phyloP scores from a whole-genome alignment of 2,329 filamentous ascomycete species.

The Fusarium chuoi region DNA sequence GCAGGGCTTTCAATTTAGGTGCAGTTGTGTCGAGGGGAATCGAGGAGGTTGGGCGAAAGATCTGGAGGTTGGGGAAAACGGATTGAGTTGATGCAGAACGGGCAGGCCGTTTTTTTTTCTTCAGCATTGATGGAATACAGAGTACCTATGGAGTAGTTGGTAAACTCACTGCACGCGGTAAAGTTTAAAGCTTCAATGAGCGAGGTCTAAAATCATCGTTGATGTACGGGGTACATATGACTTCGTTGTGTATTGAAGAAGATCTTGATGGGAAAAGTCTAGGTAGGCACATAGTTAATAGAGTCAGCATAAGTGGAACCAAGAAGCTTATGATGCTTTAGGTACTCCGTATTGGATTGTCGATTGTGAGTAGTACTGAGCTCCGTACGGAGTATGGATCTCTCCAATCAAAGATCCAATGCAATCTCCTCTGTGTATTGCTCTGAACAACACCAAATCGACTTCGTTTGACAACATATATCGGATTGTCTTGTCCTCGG shows the following conservation, averaged over 20 bases:
- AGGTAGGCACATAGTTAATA: background rate
- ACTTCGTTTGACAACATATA: background rate
- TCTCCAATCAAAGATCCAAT: background rate
- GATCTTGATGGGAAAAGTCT: background rate
- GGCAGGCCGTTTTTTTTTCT: conserved; percentile 22
- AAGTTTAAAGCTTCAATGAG: background rate
- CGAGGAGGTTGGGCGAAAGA: conserved; percentile 25
- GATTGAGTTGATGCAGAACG: conserved; percentile 12
- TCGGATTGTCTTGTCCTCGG: background rate
- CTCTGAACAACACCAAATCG: background rate
- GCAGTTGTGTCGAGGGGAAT: conserved; percentile 17
- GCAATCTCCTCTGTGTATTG: background rate
- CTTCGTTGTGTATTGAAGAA: background rate
- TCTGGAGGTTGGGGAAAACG: conserved; percentile 30
- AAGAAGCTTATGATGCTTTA: background rate
- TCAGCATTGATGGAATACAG: background rate
- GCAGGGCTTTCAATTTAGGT: conserved; percentile 28
- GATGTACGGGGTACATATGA: background rate
- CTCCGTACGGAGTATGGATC: background rate
- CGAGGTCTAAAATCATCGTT: conserved; percentile 7
- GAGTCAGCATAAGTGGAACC: conserved; percentile 5
- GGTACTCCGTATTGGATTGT: background rate
- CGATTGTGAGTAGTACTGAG: background rate
- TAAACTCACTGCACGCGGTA: conserved; percentile 23
- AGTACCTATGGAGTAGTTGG: background rate